phyloP scores from a whole-genome alignment of 2,329 filamentous ascomycete genomes.

The Aspergillus quadrilineatus region DNA sequence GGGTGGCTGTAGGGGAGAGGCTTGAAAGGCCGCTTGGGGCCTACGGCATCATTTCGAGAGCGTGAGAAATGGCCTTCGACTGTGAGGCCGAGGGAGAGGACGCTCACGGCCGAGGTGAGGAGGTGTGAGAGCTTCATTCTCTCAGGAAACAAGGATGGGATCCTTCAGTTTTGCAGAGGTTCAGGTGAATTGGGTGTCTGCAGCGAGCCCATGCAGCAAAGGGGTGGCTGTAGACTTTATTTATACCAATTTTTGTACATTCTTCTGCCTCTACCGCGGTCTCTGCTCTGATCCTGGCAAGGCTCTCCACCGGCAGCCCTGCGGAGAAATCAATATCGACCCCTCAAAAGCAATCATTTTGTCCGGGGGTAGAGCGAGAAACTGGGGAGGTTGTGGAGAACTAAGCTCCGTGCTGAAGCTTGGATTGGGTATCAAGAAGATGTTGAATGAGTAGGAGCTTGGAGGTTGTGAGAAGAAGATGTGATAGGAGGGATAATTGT shows the following conservation, averaged over 20 bases:
- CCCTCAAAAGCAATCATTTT: slow-evolving; percentile 1
- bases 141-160: neutral
- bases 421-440: slow-evolving; percentile 1
- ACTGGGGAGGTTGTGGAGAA: slow-evolving; percentile 1
- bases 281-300: neutral
- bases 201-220: neutral
- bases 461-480: neutral
- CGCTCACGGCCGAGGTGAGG: slow-evolving; percentile 23
- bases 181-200: neutral
- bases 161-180: neutral
- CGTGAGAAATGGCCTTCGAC: slow-evolving; percentile 20
- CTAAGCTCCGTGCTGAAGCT: slow-evolving; percentile 6
- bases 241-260: neutral
- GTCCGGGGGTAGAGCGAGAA: slow-evolving; percentile 2
- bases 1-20: slow-evolving; percentile 28
- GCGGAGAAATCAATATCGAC: neutral
- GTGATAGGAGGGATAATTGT: slow-evolving; percentile 23
- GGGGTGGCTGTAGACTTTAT: neutral
- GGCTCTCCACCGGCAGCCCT: neutral
- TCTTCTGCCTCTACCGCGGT: neutral
- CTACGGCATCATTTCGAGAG: slow-evolving; percentile 26
- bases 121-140: slow-evolving; percentile 28
- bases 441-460: neutral
- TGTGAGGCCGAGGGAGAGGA: slow-evolving; percentile 22
- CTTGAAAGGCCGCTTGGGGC: slow-evolving; percentile 31